Evolutionary conservation across 1,284 basidiomycete genomes (phyloP), one percentile per base, ranked within the genome.

Genomic region (Singerocomus rubriflavus): DNA sequence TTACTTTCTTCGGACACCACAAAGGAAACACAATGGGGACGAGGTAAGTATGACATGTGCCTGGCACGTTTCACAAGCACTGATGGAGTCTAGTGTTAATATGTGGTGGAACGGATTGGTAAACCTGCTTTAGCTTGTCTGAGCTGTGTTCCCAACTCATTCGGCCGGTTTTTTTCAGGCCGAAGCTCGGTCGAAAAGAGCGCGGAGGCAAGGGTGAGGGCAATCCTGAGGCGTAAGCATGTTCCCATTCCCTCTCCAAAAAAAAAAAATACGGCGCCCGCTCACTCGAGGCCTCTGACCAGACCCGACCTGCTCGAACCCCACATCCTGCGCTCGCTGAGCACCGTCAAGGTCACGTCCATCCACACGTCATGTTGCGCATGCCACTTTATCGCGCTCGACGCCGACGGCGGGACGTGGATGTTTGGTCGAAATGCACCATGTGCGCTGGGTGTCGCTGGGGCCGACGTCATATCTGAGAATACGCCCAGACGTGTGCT

Each of bases 61-160:
- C 41, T 51, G 47, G 30, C 48, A 53, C 44, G 48, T 53, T 47
- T 8, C 34, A 29, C 38, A 13, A 26, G 48, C 33, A 29, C 61
- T 67, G 48, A 63, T 39, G 35, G 39, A 43, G 42, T 46, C 6
- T n/a, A 91, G 91, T 93, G 45, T 69, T 93, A 57, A 83, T 93
- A 56, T 87, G 84, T 57, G 90, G 90, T 42, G 91, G 90, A 50
- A 91, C 88, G 39, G 90, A 92, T 72, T 93, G 91, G 90, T 69
- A 61, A 79, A 21, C 30, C 29, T 34, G 42, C 39, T 14, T 7
- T 44, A 25, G 30, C 7, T 36, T 10, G 27, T 38, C 32, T 34
- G 10, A 40, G 39, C 29, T 30, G 53, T 50, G 16, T 33, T 50
- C 30, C 59, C 50, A 55, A 43, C 59, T 58, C 53, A 65, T 54